Percentiles rank a stretch among this genome's conserved stretches.
These are phyloP conservation scores for Coemansia sp. DNA, from an alignment of 192 early-diverging fungal species.

Conservation along the genomic window DNA sequence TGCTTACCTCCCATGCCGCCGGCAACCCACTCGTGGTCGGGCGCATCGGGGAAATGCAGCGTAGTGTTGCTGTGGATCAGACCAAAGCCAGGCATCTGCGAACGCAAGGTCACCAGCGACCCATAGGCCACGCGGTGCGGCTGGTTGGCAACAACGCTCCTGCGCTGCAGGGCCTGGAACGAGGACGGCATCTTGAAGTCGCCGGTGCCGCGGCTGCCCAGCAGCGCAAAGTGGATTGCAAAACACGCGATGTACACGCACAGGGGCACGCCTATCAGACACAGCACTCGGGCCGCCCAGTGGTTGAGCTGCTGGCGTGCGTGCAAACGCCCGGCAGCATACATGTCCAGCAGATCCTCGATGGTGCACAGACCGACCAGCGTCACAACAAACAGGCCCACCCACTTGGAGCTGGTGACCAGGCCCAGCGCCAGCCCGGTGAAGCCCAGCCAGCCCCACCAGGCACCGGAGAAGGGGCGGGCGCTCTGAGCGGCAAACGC, in stretches of 20 bases:
- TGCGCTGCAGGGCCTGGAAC: conserved; percentile 82
- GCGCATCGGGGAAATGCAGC: conserved; percentile 16
- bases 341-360: conserved; percentile 83
- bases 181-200: conserved; percentile 88
- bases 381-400: conserved; percentile 88
- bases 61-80: conserved; percentile 31
- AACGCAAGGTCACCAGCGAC: conserved; percentile 30
- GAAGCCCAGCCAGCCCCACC: conserved; percentile 65
- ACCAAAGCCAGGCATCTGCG: conserved; percentile 37
- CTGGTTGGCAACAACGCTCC: conserved; percentile 63
- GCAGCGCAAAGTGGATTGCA: conserved; percentile 84
- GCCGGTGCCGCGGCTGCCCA: conserved; percentile 79
- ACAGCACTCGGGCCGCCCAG: conserved; percentile 78
- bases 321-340: conserved; percentile 65
- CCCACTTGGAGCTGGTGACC: conserved; percentile 87
- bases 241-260: conserved; percentile 80
- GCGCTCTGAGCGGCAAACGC: conserved; percentile 53
- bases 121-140: conserved; percentile 27
- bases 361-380: conserved; percentile 87
- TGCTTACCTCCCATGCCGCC: conserved; percentile 37
- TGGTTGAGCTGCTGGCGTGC: conserved; percentile 65
- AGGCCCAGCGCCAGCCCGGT: conserved; percentile 66
- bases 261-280: conserved; percentile 76
- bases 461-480: conserved; percentile 58
- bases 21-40: conserved; percentile 9